These are phyloP conservation scores for Primulina huaijiensis DNA, from an alignment of 257 asterid species.

Conservation along the genomic window DNA sequence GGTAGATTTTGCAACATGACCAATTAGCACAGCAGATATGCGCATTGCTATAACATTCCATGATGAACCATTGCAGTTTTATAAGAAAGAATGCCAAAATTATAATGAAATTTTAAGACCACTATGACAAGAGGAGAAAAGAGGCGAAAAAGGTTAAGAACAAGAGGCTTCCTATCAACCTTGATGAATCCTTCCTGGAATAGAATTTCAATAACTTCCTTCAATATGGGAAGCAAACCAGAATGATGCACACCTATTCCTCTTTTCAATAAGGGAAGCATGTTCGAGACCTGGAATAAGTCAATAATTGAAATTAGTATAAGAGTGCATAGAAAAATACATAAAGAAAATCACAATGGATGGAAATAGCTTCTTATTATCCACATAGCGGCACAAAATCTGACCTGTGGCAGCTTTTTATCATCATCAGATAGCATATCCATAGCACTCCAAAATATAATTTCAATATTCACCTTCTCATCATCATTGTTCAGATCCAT, in stretches of 20 bases:
- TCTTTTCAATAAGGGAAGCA: constrained; percentile 91
- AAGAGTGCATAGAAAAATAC: constrained; percentile 1
- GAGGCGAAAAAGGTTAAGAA: constrained; percentile 16
- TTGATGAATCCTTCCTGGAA: constrained; percentile 97
- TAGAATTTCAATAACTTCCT: constrained; percentile 94
- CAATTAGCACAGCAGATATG: constrained; percentile 8
- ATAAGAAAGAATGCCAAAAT: constrained; percentile 1
- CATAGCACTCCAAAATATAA: constrained; percentile 99
- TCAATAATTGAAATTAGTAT: constrained; percentile 9
- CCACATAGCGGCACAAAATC: constrained; percentile 21
- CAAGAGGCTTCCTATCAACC: constrained; percentile 44
- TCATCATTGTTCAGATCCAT: constrained; percentile 84
- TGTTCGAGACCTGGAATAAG: constrained; percentile 65
- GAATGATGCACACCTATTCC: constrained; percentile 99
- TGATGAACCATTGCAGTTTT: constrained; percentile 16
- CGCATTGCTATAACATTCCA: neutral
- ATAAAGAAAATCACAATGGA: constrained; percentile 4
- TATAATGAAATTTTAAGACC: neutral
- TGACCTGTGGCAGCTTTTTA: constrained; percentile 90
- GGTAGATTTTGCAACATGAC: constrained; percentile 8
- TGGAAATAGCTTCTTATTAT: constrained; percentile 13
- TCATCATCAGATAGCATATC: constrained; percentile 98
- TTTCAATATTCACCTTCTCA: constrained; percentile 83
- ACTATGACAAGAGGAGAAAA: constrained; percentile 14
- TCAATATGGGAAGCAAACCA: constrained; percentile 94